These are phyloP conservation scores for Boletus subparvulus DNA, from an alignment of 768 basidiomycete species.

Conservation along the genomic window DNA sequence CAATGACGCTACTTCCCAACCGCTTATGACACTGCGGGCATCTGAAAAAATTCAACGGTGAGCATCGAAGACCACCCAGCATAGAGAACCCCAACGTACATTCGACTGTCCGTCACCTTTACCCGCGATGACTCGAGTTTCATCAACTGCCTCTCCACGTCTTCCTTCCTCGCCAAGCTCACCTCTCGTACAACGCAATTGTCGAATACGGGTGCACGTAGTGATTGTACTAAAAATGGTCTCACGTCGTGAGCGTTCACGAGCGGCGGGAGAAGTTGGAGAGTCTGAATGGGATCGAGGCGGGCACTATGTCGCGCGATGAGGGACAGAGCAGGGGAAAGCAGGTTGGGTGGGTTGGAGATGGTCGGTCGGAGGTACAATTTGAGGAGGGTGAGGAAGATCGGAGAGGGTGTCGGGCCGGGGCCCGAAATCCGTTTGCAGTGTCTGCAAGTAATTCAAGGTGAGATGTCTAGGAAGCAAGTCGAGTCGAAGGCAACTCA, in stretches of 20 bases:
- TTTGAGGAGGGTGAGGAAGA: slow-evolving; percentile 83
- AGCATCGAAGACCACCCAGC: not conserved
- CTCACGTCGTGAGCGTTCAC: slow-evolving; percentile 81
- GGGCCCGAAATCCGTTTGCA: slow-evolving; percentile 80
- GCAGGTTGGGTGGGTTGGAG: slow-evolving; percentile 51
- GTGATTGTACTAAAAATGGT: slow-evolving; percentile 70
- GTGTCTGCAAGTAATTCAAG: slow-evolving; percentile 54
- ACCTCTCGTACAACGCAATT: slow-evolving; percentile 67
- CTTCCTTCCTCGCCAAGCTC: slow-evolving; percentile 72
- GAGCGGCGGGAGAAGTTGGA: slow-evolving; percentile 87
- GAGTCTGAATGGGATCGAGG: slow-evolving; percentile 76
- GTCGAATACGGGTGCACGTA: slow-evolving; percentile 68
- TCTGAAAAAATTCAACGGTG: slow-evolving; percentile 39
- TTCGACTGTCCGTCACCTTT: slow-evolving; percentile 87
- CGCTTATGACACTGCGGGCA: slow-evolving; percentile 97
- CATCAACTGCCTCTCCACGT: slow-evolving; percentile 72
- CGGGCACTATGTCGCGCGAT: slow-evolving; percentile 82
- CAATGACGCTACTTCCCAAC: slow-evolving; percentile 89
- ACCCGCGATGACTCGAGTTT: slow-evolving; percentile 77
- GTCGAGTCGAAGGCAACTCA: slow-evolving; percentile 37
- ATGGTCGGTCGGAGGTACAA: slow-evolving; percentile 81
- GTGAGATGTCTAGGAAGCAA: not conserved
- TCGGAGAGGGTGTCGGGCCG: slow-evolving; percentile 49
- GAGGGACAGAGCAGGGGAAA: slow-evolving; percentile 83
- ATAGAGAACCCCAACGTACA: slow-evolving; percentile 54